Base-by-base conservation (phyloP, 129 eudicot species). In the Artemisia annua region DNA sequence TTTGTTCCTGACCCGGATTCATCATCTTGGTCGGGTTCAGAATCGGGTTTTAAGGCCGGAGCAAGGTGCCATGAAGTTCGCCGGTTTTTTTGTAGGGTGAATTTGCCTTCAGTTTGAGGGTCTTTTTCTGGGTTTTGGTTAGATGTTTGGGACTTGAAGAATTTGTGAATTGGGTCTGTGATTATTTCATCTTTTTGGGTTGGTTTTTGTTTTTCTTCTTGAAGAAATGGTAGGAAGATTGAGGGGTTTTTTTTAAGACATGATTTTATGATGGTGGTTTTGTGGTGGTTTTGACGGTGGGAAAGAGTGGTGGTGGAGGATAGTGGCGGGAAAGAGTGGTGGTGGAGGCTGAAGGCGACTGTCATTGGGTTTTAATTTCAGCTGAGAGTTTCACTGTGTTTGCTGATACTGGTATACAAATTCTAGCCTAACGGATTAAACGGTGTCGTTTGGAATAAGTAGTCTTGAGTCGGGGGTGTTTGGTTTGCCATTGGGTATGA, bases 41-140 rank as follows among this genome's bases (percentile, higher is more conserved):
- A 30, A 30, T 76, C 74, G 17, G 69, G 32, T 20, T 20, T 20
- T 20, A 20, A 20, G 22, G 22, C 22, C 20, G 80, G 53, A 30
- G 94, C 83, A 13, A 92, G 80, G 51, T 83, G 89, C 98, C 97
- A 91, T 1, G 96, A 83, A 19, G 91, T 78, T 55, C 87, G 88
- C 20, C 97, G 93, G 76, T 88, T 91, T 74, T 80, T 88, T 48
- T 88, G 87, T 76, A 84, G 86, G 68, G 97, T 59, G 26, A 91
- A 67, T 22, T 84, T 84, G 77, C 93, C 89, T 79, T 84, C 81
- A 0, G 32, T 66, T 3, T 67, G 24, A 19, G 97, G 92, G 83
- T 89, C 92, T 28, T 28, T 28, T 2, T 28, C 39, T 3, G 87
- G 88, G 65, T 78, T 67, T 15, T 79, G 79, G 26, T 80, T 67